Evolutionary conservation across 2,329 filamentous ascomycete genomes (phyloP).

Genomic region (Stylonectria norvegica): DNA sequence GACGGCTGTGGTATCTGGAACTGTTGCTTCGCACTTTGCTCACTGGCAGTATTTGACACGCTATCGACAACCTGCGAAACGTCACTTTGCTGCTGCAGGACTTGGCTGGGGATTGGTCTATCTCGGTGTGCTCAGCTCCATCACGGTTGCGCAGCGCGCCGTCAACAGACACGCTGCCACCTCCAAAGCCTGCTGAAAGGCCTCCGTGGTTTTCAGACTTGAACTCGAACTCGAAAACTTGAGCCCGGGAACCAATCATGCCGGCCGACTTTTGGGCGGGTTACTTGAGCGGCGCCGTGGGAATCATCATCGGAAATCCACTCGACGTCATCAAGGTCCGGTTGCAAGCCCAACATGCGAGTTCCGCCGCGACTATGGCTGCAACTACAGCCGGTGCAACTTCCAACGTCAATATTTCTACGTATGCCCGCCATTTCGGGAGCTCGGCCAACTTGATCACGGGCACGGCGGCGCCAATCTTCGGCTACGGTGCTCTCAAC

Average conservation of each 20-base stretch:
- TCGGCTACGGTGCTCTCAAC: constrained; percentile 89
- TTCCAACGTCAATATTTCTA: constrained; percentile 9
- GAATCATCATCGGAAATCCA: constrained; percentile 86
- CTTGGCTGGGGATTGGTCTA: constrained; percentile 24
- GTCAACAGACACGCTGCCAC: too few relatives aligned
- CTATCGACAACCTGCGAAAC: constrained; percentile 15
- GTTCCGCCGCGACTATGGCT: constrained; percentile 5
- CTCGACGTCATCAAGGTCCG: constrained; percentile 64
- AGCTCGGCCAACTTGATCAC: constrained; percentile 43
- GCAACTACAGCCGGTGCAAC: constrained; percentile 10
- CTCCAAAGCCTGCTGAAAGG: constrained; percentile 10
- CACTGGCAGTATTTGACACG: constrained; percentile 25
- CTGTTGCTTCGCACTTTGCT: constrained; percentile 24
- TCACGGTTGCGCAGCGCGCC: constrained; percentile 22
- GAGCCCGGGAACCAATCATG: too few relatives aligned
- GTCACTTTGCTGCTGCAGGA: constrained; percentile 20
- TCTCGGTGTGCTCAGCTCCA: constrained; percentile 20
- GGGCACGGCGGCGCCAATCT: constrained; percentile 78
- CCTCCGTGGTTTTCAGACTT: constrained; percentile 8
- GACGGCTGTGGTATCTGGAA: constrained; percentile 21
- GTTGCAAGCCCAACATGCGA: constrained; percentile 58
- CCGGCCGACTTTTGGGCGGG: constrained; percentile 92
- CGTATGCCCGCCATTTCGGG: constrained; percentile 16
- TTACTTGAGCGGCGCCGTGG: constrained; percentile 79
- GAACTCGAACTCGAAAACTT: constrained; percentile 1